A percentile compares a stretch with the other conserved stretches of the same genome.
Evolutionary conservation across 495 filamentous ascomycete species (phyloP).

Genomic region (Aspergillus bertholletiae): DNA sequence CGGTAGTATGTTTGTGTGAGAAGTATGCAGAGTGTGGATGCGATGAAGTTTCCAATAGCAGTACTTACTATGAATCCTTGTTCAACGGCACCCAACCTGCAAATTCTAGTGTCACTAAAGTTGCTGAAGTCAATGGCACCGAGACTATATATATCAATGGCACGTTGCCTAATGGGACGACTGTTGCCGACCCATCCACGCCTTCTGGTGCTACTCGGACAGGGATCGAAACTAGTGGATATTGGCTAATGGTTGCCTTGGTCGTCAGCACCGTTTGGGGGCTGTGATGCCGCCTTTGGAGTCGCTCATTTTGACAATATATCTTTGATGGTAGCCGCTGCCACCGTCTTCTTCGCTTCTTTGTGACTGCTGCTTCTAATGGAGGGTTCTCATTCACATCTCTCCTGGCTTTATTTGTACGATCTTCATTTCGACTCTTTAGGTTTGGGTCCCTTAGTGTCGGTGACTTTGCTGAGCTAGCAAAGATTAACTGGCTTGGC

Average conservation of each 20-base stretch:
- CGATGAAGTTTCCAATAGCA: slow-evolving; percentile 67
- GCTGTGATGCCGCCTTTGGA: too few relatives aligned
- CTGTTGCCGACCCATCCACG: slow-evolving; percentile 44
- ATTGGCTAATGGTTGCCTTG: slow-evolving; percentile 57
- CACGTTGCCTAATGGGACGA: slow-evolving; percentile 81
- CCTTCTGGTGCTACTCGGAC: slow-evolving; percentile 25
- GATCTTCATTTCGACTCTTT: too few relatives aligned
- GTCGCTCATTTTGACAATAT: too few relatives aligned
- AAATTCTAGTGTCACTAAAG: slow-evolving; percentile 60
- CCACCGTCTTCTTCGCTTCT: too few relatives aligned
- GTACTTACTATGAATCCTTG: slow-evolving; percentile 55
- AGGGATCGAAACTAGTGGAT: slow-evolving; percentile 50
- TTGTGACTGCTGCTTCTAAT: too few relatives aligned
- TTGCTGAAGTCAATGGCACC: slow-evolving; percentile 69
- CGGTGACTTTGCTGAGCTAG: background rate
- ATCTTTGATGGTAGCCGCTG: too few relatives aligned
- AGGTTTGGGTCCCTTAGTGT: too few relatives aligned
- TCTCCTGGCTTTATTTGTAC: background rate
- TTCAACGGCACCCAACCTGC: slow-evolving; percentile 63
- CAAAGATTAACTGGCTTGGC: background rate
- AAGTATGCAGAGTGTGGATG: slow-evolving; percentile 73
- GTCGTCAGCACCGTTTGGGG: slow-evolving; percentile 47
- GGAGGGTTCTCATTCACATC: too few relatives aligned
- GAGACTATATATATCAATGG: slow-evolving; percentile 78
- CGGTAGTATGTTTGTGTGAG: slow-evolving; percentile 73